Base-by-base conservation (phyloP, 2,329 filamentous ascomycete species). In the Paecilomyces fulvus region DNA sequence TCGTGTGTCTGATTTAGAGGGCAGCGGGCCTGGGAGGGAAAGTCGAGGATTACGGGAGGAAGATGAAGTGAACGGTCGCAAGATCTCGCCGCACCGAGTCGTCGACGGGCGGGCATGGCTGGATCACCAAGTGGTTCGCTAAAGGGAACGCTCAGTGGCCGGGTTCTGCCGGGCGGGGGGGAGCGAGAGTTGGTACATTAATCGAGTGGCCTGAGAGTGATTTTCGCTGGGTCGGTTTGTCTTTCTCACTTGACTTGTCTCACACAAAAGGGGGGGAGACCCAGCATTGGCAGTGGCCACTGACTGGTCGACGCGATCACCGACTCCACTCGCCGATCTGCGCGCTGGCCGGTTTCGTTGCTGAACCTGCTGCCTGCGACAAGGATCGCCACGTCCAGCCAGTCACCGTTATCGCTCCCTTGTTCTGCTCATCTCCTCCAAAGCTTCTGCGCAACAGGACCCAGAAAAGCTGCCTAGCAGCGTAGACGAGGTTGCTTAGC, bases 371-470 rank as follows among this genome's bases (percentile, higher is more conserved):
- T 17, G 33, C 33, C 33, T 14, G 33, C 48, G 3, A n/a, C 31
- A 48, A 8, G 5, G 52, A 54, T 54, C 33, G 52, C 31, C 52
- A 23, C 37, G n/a, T 46, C 52, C 52, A 33, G 52, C 52, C 20
- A 43, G 14, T 37, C 51, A 53, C 11, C 14, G 12, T 52, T 53
- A 53, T 53, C 51, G 51, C 25, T 28, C 25, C 25, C 25, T 28
- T 28, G 25, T 28, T 7, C 51, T 30, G 25, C 51, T 37, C 30
- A 10, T 28, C 17, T 9, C 23, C 23, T 23, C 30, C 23, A 17
- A 12, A 21, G 25, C 49, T 21, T 23, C 49, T 30, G 23, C 12
- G 49, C 21, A 21, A 21, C 21, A 21, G 21, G 21, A 21, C 21
- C 21, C 21, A 21, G 21, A 21, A 21, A 21, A 3, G 21, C 21